A percentile compares a stretch with the other conserved stretches of the same genome.
phyloP scores from a whole-genome alignment of 768 basidiomycete genomes.

The Postia placenta region DNA sequence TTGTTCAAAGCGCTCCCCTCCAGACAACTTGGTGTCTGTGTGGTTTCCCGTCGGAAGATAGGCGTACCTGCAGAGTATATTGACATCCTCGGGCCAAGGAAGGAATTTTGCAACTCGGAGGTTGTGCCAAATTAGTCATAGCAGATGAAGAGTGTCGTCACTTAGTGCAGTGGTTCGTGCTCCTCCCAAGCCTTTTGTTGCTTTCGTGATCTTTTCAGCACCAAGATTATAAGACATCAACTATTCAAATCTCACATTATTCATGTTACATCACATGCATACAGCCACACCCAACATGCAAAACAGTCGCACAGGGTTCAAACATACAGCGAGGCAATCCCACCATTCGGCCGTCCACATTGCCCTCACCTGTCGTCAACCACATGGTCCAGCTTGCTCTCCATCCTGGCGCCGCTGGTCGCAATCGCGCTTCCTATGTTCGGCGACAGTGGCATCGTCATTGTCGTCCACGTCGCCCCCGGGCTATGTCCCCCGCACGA shows the following conservation, averaged over 20 bases:
- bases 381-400: not conserved
- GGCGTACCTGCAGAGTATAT: too few species aligned
- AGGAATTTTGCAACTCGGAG: too few species aligned
- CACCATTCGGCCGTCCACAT: not conserved
- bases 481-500: slow-evolving; percentile 4
- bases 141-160: slow-evolving; percentile 84
- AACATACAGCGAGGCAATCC: not conserved
- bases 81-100: too few species aligned
- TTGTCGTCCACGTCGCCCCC: not conserved
- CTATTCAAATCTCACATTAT: too few species aligned
- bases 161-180: slow-evolving; percentile 74
- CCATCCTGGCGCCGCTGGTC: not conserved
- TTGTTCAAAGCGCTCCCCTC: too few species aligned
- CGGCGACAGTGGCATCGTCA: not conserved
- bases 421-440: not conserved
- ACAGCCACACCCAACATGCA: not conserved
- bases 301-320: not conserved
- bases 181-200: slow-evolving; percentile 70
- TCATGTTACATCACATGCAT: not conserved
- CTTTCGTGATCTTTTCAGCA: not conserved
- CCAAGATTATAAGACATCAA: not conserved
- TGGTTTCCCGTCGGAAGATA: too few species aligned
- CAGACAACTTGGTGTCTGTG: too few species aligned
- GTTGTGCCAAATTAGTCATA: too few species aligned
- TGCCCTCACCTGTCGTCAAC: not conserved